A percentile compares a stretch with the other conserved stretches of the same genome.
Conservation (phyloP, 2,329 filamentous ascomycete genomes). For the Neopestalotiopsis sp. region DNA sequence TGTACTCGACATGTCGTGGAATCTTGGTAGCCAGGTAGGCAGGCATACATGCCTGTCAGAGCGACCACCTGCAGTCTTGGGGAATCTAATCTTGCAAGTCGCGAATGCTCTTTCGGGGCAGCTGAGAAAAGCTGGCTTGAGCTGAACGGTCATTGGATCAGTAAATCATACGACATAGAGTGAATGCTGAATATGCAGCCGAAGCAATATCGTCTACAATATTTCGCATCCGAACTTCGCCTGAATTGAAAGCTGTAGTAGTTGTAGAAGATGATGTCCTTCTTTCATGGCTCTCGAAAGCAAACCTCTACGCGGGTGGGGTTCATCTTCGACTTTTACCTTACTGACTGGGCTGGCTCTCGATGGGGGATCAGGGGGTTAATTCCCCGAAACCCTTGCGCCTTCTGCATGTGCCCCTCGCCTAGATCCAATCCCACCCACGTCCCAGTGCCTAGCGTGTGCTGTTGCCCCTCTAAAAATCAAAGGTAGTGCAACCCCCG, state of each 20-base stretch:
- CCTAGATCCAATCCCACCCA: background rate
- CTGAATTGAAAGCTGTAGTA: no score
- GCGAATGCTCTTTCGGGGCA: background rate
- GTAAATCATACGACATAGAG: no score
- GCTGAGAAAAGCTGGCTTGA: background rate
- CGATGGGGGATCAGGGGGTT: background rate
- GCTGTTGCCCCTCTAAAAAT: background rate
- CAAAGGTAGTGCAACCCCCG: background rate
- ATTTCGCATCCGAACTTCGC: no score
- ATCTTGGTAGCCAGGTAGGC: background rate
- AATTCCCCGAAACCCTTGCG: background rate
- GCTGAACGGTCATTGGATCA: no score
- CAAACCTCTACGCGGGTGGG: no score
- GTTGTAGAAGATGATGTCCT: no score
- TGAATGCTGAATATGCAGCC: no score
- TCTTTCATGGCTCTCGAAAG: no score
- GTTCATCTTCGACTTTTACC: no score
- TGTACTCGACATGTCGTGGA: background rate
- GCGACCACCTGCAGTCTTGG: background rate
- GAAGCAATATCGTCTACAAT: no score
- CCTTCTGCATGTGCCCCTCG: background rate
- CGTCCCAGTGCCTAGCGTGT: background rate
- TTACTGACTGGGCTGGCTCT: no score
- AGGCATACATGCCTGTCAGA: background rate
- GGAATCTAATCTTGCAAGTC: background rate